Base-by-base conservation (phyloP, 2,329 filamentous ascomycete genomes). In the Xenosphaeropsis pyriputrescens region DNA sequence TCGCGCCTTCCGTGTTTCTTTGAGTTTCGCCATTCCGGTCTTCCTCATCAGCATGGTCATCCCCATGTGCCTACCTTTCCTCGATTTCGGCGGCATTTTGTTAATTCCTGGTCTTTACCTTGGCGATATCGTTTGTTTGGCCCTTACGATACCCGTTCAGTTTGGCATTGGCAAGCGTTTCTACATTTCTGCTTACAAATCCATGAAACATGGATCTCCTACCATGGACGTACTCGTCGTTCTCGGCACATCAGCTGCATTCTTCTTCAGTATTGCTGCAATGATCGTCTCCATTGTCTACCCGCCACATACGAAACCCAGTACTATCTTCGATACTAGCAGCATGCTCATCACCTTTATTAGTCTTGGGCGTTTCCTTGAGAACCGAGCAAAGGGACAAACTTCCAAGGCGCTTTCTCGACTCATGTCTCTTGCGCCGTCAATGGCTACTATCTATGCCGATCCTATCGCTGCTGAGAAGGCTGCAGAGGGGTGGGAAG, bases 291-390 rank as follows among this genome's bases (percentile, higher is more conserved):
- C 86, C 0, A 56, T 96, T 15, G 47, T 83, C 12, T 66, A 73
- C n/a, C 64, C 74, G 16, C 83, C 85, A 6, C 85, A 96, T 54
- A 72, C 69, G 2, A 74, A 84, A 35, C 91, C 91, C 1, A 79
- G 75, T 45, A 95, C 86, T 2, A 82, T 95, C 13, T 98, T 98
- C 51, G 91, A 98, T 54, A 98, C 91, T 1, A 95, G 88, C 59
- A 94, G 86, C 16, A 98, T 96, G 91, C 69, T 98, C 37, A 88
- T 98, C 57, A 94, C 86, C 0, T 96, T 98, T 55, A 85, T 95
- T 57, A 86, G 82, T 1, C 63, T 98, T 2, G 85, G 91, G 4
- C 79, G 91, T 29, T 98, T 82, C 62, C 62, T 98, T 14, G 91
- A 98, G 60, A 98, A 96, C 55, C 68, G 79, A 14, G 91, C 91